Conservation (phyloP, 2,329 filamentous ascomycete species). For the Fusarium veterinarium region DNA sequence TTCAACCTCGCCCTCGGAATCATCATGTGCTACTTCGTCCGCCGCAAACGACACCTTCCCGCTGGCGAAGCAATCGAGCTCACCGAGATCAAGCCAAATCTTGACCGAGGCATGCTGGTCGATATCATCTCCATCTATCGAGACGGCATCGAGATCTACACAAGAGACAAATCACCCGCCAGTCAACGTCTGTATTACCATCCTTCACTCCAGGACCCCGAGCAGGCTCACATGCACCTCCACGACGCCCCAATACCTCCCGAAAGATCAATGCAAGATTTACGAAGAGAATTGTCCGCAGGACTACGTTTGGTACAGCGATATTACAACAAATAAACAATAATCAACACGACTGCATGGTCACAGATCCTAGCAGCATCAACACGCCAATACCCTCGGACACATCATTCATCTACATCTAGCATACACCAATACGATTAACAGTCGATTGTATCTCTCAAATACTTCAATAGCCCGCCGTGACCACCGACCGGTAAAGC, state of each 20-base stretch:
- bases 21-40: constrained; percentile 1
- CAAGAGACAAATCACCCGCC: not conserved
- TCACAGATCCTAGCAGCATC: not conserved
- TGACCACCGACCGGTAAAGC: constrained; percentile 31
- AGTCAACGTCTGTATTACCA: constrained; percentile 1
- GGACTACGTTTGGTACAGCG: not conserved
- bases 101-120: constrained; percentile 18
- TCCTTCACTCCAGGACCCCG: not conserved
- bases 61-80: not conserved
- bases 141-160: constrained; percentile 12
- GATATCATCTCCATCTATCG: constrained; percentile 8
- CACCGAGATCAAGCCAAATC: not conserved
- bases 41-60: not conserved
- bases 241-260: not conserved
- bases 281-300: not conserved
- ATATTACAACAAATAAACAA: not conserved
- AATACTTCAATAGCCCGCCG: constrained; percentile 33
- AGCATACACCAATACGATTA: constrained; percentile 39
- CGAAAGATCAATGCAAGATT: not conserved
- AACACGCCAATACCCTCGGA: not conserved
- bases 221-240: not conserved
- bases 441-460: constrained; percentile 34
- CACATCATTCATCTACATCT: constrained; percentile 18
- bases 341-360: too few relatives aligned
- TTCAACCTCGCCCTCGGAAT: not conserved